Evolutionary conservation across 192 early-diverging fungal species (phyloP).

Genomic region (Backusella sp.): DNA sequence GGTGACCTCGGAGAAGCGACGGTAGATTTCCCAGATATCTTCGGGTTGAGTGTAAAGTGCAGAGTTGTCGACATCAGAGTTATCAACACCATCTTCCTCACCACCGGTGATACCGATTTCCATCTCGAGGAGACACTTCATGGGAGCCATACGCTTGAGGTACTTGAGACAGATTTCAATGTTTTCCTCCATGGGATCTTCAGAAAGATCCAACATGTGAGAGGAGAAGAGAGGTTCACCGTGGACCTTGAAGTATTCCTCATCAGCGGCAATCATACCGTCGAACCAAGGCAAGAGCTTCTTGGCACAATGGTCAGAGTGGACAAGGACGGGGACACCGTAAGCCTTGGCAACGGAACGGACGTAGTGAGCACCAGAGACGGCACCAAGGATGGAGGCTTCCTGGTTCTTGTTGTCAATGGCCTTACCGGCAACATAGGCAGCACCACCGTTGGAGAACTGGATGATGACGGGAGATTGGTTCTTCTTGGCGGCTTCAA

Average conservation of each 20-base stretch:
- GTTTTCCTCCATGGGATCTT: constrained; percentile 93
- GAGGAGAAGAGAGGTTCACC: constrained; percentile 96
- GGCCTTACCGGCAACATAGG: constrained; percentile 93
- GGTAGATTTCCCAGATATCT: constrained; percentile 94
- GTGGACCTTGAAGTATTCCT: constrained; percentile 91
- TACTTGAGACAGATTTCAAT: constrained; percentile 88
- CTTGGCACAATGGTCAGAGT: constrained; percentile 97
- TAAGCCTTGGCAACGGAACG: constrained; percentile 34
- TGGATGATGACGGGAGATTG: constrained; percentile 95
- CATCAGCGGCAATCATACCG: constrained; percentile 94
- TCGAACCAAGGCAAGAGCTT: constrained; percentile 98
- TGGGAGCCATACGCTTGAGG: constrained; percentile 86
- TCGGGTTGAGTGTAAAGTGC: constrained; percentile 93
- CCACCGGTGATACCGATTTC: constrained; percentile 99
- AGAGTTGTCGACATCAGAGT: constrained; percentile 88
- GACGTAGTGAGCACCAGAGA: constrained; percentile 80
- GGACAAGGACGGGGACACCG: constrained; percentile 65
- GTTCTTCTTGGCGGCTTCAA: constrained; percentile 92
- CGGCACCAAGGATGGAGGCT: constrained; percentile 86
- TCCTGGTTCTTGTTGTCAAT: constrained; percentile 85
- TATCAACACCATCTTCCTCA: constrained; percentile 98
- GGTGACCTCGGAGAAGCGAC: constrained; percentile 81
- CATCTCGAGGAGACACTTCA: constrained; percentile 93
- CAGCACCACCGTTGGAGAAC: constrained; percentile 92
- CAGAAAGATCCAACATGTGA: constrained; percentile 97